Base-by-base conservation (phyloP, 2,329 filamentous ascomycete species). In the Paradendryphiella salina region DNA sequence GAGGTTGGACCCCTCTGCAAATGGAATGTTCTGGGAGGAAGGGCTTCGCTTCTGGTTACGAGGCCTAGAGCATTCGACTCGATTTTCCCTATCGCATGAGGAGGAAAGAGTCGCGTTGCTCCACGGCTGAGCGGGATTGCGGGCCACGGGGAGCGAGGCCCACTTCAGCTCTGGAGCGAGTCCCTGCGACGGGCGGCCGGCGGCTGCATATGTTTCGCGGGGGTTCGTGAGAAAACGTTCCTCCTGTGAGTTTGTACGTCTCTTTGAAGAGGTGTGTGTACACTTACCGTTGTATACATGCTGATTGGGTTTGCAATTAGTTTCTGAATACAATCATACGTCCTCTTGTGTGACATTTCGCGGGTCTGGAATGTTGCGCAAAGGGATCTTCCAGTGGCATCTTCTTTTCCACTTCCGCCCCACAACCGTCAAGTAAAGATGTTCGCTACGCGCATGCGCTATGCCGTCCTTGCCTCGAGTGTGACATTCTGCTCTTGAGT, bases 111-210 rank as follows among this genome's bases (percentile, higher is more conserved):
- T 26, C 46, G 35, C 34, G 46, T 41, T 15, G 37, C 44, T 51
- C 43, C 42, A 41, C 37, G 26, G 42, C 42, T 46, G 37, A 33
- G 46, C 51, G 37, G 29, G 34, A 29, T 26, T 52, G 40, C 17
- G 28, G 32, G 33, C 31, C 26, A 46, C 36, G 36, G 10, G 39
- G 18, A 23, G 23, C 35, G 20, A 46, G 51, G 29, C 38, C 51
- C 51, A 54, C 45, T 52, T 49, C 15, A 31, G 45, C 32, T 29
- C 28, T 54, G 35, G 46, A 43, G 37, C 41, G 15, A 42, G 51
- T 45, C 51, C 51, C 51, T 54, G 51, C 41, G 41, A 50, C 51
- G 51, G 51, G 51, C 41, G 46, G 46, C 36, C 20, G 36, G 36
- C 28, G 36, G 50, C 50, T 41, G 37, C 32, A 20, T 14, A 13